phyloP scores from a whole-genome alignment of 129 eudicot genomes.

The Glebionis coronaria region DNA sequence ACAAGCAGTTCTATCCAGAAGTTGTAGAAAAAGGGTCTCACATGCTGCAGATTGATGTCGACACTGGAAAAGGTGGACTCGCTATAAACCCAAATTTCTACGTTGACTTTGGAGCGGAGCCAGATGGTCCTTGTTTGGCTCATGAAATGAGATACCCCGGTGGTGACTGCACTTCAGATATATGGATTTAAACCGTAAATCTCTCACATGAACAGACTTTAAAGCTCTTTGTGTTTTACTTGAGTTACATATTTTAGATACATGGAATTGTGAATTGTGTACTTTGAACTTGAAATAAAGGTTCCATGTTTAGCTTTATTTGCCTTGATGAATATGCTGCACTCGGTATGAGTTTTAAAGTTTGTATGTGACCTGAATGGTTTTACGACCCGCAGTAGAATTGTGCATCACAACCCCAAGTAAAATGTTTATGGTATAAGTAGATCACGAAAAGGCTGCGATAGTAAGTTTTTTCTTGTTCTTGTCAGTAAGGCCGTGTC shows the following conservation, averaged over 20 bases:
- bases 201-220: conserved; percentile 6
- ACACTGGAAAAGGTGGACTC: conserved; percentile 80
- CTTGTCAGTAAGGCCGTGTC: too few species aligned
- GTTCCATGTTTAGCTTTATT: neutral
- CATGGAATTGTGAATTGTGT: conserved; percentile 16
- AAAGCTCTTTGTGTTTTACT: conserved; percentile 4
- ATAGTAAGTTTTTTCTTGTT: too few species aligned
- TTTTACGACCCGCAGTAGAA: too few species aligned
- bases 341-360: neutral
- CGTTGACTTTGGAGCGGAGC: conserved; percentile 88
- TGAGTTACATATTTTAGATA: conserved; percentile 3
- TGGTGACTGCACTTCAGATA: conserved; percentile 99
- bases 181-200: conserved; percentile 54
- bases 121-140: conserved; percentile 94
- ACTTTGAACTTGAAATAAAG: conserved; percentile 15
- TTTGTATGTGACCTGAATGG: too few species aligned
- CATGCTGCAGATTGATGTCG: conserved; percentile 87
- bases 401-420: too few species aligned
- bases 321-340: neutral
- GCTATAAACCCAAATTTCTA: conserved; percentile 66
- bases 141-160: conserved; percentile 99
- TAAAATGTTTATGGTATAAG: too few species aligned
- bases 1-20: conserved; percentile 88
- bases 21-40: conserved; percentile 82
- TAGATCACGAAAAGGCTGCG: neutral